Evolutionary conservation across 352 stramenopile species (phyloP).

Genomic region (Globisporangium megalacanthum): DNA sequence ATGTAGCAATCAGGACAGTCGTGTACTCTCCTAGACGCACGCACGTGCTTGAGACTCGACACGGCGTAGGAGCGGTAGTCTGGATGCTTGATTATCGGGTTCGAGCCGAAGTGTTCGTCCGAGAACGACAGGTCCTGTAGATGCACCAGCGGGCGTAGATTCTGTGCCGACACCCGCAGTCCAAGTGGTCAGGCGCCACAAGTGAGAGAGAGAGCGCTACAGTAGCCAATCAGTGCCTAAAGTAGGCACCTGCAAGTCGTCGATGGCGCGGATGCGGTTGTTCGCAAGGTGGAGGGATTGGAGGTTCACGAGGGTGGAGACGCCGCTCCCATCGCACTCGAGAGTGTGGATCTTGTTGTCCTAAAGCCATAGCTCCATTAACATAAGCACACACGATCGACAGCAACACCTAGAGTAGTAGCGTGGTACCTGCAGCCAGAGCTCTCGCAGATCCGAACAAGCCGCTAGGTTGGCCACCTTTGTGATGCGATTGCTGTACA

Average conservation of each 20-base stretch:
- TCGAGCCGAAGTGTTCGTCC: conserved; percentile 84
- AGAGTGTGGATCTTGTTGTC: conserved; percentile 65
- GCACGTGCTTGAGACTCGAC: conserved; percentile 65
- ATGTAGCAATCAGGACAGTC: too few species aligned
- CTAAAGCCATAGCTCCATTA: conserved; percentile 5
- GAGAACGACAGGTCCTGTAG: conserved; percentile 55
- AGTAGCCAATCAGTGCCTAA: too few species aligned
- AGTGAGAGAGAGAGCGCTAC: not conserved
- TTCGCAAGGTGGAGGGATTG: conserved; percentile 63
- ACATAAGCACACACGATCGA: not conserved
- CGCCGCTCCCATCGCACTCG: conserved; percentile 19
- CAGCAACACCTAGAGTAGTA: not conserved
- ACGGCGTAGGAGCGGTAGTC: conserved; percentile 73
- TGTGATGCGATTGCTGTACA: conserved; percentile 66
- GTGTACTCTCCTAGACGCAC: too few species aligned
- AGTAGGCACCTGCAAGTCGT: conserved; percentile 51
- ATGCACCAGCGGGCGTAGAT: conserved; percentile 47
- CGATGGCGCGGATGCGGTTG: conserved; percentile 66
- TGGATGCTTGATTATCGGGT: conserved; percentile 54
- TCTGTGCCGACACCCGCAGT: conserved; percentile 6
- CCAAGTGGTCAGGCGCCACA: not conserved
- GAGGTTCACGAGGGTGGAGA: conserved; percentile 68
- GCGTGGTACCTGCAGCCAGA: conserved; percentile 63
- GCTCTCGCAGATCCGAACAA: conserved; percentile 69
- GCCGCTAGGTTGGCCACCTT: conserved; percentile 53